Percentiles rank a stretch among this genome's conserved stretches.
Conservation (phyloP, 2,329 filamentous ascomycete genomes). For the Thielaviopsis euricoi region DNA sequence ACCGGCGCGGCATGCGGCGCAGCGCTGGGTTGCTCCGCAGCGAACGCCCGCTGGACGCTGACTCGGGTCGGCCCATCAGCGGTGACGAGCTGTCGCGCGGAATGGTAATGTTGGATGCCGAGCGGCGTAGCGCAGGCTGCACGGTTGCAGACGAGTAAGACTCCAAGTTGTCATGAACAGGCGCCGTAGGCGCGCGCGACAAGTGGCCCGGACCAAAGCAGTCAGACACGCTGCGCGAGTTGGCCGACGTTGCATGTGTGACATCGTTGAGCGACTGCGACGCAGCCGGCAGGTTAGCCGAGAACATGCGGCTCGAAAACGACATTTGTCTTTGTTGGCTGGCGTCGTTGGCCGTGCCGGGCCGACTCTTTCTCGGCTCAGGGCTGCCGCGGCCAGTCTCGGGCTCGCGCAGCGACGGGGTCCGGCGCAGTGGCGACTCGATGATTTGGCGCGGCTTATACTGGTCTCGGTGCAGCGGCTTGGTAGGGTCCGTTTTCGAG, state of each 20-base stretch:
- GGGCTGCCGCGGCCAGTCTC: conserved; percentile 21
- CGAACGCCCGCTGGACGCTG: conserved; percentile 31
- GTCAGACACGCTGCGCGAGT: conserved; percentile 24
- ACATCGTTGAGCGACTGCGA: neutral
- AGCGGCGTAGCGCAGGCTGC: conserved; percentile 22
- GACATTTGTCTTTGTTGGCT: neutral
- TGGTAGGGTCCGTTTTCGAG: conserved; percentile 8
- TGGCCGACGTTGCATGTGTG: neutral
- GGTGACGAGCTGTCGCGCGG: conserved; percentile 36
- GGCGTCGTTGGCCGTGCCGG: neutral
- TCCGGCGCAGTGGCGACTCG: conserved; percentile 20
- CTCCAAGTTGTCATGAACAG: too few species aligned
- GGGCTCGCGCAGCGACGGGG: conserved; percentile 26
- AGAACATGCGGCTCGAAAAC: neutral
- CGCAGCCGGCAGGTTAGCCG: neutral
- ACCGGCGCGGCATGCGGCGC: conserved; percentile 47
- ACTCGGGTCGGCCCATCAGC: conserved; percentile 43
- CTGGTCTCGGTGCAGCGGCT: conserved; percentile 17
- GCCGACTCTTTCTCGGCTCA: conserved; percentile 27
- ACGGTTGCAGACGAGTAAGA: conserved; percentile 13
- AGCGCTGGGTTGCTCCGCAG: conserved; percentile 48
- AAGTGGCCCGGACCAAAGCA: conserved; percentile 13
- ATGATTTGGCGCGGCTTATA: conserved; percentile 13
- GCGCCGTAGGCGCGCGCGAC: neutral
- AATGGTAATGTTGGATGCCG: conserved; percentile 37